Evolutionary conservation across 1,139 yeast species (phyloP), one percentile per base, ranked within the genome.

Genomic region (Saccharomyces hybrid): DNA sequence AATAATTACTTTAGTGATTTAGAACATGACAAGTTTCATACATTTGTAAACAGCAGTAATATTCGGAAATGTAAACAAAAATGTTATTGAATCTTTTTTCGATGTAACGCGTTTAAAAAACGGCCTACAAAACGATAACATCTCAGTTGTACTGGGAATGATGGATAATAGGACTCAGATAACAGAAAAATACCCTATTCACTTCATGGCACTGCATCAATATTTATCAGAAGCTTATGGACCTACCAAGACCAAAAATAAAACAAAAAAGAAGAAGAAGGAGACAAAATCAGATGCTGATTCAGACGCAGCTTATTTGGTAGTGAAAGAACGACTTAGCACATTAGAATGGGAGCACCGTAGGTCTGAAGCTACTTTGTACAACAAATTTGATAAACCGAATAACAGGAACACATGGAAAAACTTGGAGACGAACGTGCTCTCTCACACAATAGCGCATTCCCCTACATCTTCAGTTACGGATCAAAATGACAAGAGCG

Each of bases 191-290:
- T 19, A 19, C 23, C 23, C 11, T 16, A 14, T 5, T 14, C 7
- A 42, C 47, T 27, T 14, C 48, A 57, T 55, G 61, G 54, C 53
- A 49, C 55, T 54, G 29, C 52, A 54, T 26, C 55, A 61, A 31
- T 58, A 62, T 38, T 66, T 59, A 53, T 58, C 57, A 16, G 64
- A 62, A 38, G 49, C 70, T 29, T 52, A 58, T 48, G 58, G 62
- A 27, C 54, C 58, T 52, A 58, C 56, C 51, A 59, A 57, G 46
- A 60, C 60, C 49, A 53, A 48, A 38, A 59, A 54, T 53, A 54
- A 52, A 52, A 56, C 52, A 54, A 58, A 60, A 58, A 63, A 52
- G 59, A 60, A 56, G 51, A 60, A 58, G 56, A 57, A 51, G 52
- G 56, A 31, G 57, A 53, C 23, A 54, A 58, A 47, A 54, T 16